These are phyloP conservation scores for Rubroboletus satanas DNA, from an alignment of 768 basidiomycete genomes.

Conservation along the genomic window DNA sequence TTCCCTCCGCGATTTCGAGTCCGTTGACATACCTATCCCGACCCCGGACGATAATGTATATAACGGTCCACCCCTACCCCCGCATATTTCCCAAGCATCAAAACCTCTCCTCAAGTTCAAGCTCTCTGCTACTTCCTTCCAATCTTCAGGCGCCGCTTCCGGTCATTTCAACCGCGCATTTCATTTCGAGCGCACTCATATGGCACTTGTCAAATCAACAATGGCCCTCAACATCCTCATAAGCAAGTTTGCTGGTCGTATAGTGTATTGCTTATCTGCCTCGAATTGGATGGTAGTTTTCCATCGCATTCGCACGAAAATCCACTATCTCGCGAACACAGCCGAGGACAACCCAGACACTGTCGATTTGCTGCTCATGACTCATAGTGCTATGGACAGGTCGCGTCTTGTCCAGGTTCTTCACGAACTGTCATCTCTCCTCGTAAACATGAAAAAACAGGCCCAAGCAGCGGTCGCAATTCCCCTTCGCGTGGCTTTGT, in stretches of 20 bases:
- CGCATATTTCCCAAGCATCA: constrained; percentile 39
- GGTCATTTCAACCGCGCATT: constrained; percentile 23
- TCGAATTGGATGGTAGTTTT: constrained; percentile 85
- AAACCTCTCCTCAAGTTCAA: constrained; percentile 30
- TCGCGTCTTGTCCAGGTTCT: constrained; percentile 65
- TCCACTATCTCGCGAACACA: constrained; percentile 56
- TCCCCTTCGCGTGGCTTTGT: constrained; percentile 72
- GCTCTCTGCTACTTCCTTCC: constrained; percentile 40
- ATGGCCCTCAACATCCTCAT: constrained; percentile 58
- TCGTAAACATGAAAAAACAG: constrained; percentile 77
- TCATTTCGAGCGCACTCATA: constrained; percentile 60
- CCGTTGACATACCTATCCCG: constrained; percentile 39
- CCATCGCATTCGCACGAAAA: constrained; percentile 62
- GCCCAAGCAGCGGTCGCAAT: constrained; percentile 69
- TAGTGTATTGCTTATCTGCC: constrained; percentile 83
- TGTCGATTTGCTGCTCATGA: constrained; percentile 73
- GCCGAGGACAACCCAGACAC: constrained; percentile 59
- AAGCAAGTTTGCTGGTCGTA: constrained; percentile 67
- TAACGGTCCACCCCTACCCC: constrained; percentile 31
- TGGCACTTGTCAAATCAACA: constrained; percentile 53
- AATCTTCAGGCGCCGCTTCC: constrained; percentile 36
- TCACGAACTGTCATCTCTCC: constrained; percentile 75
- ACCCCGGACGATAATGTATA: constrained; percentile 19
- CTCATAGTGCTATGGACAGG: constrained; percentile 71
- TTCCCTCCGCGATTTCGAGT: constrained; percentile 69